Evolutionary conservation across 1,284 basidiomycete species (phyloP).

Genomic region (Exobasidium rhododendri): DNA sequence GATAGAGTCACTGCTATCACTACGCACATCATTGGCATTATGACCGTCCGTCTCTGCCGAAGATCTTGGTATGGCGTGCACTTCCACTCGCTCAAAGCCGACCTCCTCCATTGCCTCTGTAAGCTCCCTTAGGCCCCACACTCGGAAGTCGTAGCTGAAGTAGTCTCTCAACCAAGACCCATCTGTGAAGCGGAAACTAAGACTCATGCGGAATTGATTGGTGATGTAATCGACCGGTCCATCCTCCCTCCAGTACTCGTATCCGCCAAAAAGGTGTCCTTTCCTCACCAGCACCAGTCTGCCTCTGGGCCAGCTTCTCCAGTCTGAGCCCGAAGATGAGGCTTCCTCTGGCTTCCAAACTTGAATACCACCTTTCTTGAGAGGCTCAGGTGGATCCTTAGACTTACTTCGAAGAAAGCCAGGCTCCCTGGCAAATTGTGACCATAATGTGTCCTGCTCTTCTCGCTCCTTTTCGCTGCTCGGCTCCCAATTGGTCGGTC

Average conservation of each 20-base stretch:
- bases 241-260: constrained; percentile 50
- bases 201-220: constrained; percentile 45
- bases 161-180: constrained; percentile 38
- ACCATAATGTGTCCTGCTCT: constrained; percentile 25
- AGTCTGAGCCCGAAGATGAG: not conserved
- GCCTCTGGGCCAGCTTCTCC: constrained; percentile 35
- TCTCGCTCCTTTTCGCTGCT: constrained; percentile 9
- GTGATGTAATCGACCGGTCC: constrained; percentile 38
- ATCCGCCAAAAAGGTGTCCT: constrained; percentile 27
- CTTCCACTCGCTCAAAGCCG: constrained; percentile 33
- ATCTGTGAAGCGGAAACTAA: constrained; percentile 38
- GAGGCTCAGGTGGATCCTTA: constrained; percentile 6
- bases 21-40: no score
- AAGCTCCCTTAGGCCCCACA: constrained; percentile 37
- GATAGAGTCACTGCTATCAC: not conserved
- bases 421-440: constrained; percentile 20
- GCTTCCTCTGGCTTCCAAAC: constrained; percentile 2
- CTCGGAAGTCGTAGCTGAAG: constrained; percentile 43
- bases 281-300: constrained; percentile 36
- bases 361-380: not conserved
- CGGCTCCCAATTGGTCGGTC: constrained; percentile 27
- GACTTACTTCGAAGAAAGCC: constrained; percentile 20
- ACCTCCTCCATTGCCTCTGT: constrained; percentile 43
- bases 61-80: constrained; percentile 33
- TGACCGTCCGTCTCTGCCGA: constrained; percentile 19